These are phyloP conservation scores for Amanita brunnescens DNA, from an alignment of 768 basidiomycete genomes.

Conservation along the genomic window DNA sequence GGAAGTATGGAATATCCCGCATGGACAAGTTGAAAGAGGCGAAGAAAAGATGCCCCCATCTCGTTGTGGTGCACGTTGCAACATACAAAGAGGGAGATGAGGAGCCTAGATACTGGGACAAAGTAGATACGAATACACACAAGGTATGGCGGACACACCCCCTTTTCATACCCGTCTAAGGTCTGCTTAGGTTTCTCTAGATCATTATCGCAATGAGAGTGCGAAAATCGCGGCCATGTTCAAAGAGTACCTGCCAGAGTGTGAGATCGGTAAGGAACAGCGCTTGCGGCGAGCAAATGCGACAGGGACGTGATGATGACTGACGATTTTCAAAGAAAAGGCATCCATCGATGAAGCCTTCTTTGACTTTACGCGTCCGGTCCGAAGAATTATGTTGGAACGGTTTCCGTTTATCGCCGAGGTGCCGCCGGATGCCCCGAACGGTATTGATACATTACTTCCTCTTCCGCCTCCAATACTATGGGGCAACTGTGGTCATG, in stretches of 20 bases:
- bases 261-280: conserved; percentile 61
- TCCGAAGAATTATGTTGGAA: conserved; percentile 66
- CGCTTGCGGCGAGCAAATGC: not conserved
- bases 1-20: conserved; percentile 88
- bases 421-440: conserved; percentile 58
- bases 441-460: conserved; percentile 68
- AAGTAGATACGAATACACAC: conserved; percentile 83
- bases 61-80: conserved; percentile 86
- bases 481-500: conserved; percentile 53
- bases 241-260: conserved; percentile 66
- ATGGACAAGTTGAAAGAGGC: conserved; percentile 82
- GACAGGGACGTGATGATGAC: not conserved
- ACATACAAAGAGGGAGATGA: conserved; percentile 85
- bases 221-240: conserved; percentile 79
- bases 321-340: conserved; percentile 54
- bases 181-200: conserved; percentile 68
- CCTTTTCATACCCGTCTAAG: not conserved
- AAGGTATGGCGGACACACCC: conserved; percentile 48
- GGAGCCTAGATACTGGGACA: conserved; percentile 88
- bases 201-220: conserved; percentile 88
- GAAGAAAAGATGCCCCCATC: conserved; percentile 74
- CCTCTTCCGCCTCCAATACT: conserved; percentile 59
- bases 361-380: conserved; percentile 79
- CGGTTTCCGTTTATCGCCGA: conserved; percentile 69
- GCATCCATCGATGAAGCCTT: conserved; percentile 98